Evolutionary conservation across 1,139 yeast genomes (phyloP).

Genomic region (Scheffersomyces parashehatae): DNA sequence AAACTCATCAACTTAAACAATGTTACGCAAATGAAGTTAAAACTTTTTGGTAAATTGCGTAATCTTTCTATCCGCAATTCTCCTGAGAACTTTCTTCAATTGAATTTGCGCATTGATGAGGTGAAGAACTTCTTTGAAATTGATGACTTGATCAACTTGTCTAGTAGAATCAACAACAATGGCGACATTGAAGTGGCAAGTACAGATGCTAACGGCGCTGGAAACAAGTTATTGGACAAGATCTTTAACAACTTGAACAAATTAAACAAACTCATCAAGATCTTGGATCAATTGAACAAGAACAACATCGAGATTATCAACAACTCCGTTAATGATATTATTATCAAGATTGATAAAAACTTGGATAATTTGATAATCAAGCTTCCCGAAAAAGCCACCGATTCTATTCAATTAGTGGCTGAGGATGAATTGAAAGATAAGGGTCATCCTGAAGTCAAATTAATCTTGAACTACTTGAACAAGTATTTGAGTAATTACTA

Average conservation of each 20-base stretch:
- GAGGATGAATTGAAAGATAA: conserved; percentile 4
- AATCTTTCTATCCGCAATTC: conserved; percentile 20
- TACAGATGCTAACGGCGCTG: neutral
- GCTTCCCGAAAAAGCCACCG: conserved; percentile 22
- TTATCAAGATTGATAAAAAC: conserved; percentile 29
- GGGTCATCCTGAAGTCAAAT: conserved; percentile 17
- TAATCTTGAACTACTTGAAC: conserved; percentile 29
- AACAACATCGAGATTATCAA: conserved; percentile 28
- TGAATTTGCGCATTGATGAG: conserved; percentile 23
- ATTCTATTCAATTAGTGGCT: conserved; percentile 14
- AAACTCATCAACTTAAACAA: conserved; percentile 21
- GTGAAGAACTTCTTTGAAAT: conserved; percentile 29
- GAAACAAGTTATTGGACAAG: conserved; percentile 20
- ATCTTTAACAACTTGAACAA: conserved; percentile 33
- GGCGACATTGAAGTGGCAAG: conserved; percentile 5
- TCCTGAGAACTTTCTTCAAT: conserved; percentile 15
- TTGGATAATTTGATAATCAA: conserved; percentile 24
- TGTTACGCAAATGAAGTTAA: conserved; percentile 27
- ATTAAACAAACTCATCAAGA: conserved; percentile 32
- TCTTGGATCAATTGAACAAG: conserved; percentile 34
- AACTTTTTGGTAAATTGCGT: conserved; percentile 32
- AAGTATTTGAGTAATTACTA: conserved; percentile 17
- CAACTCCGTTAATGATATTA: conserved; percentile 30
- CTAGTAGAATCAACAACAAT: conserved; percentile 20
- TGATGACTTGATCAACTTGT: conserved; percentile 26